These are phyloP conservation scores for Acer campestre DNA, from an alignment of 345 rosid species.

Conservation along the genomic window DNA sequence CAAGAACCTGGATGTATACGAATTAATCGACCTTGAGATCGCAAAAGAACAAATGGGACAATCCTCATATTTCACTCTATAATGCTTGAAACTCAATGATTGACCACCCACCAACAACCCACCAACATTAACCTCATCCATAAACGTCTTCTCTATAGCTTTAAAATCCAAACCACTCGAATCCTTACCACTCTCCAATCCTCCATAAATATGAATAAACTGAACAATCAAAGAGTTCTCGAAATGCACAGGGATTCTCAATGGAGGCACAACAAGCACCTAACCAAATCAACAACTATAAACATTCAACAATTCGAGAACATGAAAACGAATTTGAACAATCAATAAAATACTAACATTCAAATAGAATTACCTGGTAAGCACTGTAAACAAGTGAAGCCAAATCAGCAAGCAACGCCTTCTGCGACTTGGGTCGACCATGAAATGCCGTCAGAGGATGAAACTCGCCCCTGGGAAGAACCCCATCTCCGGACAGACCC, in stretches of 20 bases:
- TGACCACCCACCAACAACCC: conserved; percentile 85
- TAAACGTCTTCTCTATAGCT: conserved; percentile 59
- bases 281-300: conserved; percentile 1
- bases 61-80: conserved; percentile 56
- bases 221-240: conserved; percentile 79
- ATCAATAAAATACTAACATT: neutral
- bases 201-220: conserved; percentile 72
- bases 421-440: conserved; percentile 85
- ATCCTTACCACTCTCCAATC: conserved; percentile 55
- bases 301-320: neutral
- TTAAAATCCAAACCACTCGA: conserved; percentile 75
- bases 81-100: conserved; percentile 62
- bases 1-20: conserved; percentile 93
- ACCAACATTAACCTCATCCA: conserved; percentile 64
- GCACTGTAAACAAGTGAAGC: conserved; percentile 88
- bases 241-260: conserved; percentile 85
- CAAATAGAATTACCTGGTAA: conserved; percentile 59
- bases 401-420: conserved; percentile 73
- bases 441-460: conserved; percentile 87
- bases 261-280: conserved; percentile 71
- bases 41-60: conserved; percentile 89
- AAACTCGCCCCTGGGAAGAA: conserved; percentile 86
- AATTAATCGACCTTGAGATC: conserved; percentile 70
- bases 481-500: conserved; percentile 90
- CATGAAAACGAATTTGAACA: neutral